Conservation (phyloP, 495 filamentous ascomycete species). For the Lophium mytilinum region DNA sequence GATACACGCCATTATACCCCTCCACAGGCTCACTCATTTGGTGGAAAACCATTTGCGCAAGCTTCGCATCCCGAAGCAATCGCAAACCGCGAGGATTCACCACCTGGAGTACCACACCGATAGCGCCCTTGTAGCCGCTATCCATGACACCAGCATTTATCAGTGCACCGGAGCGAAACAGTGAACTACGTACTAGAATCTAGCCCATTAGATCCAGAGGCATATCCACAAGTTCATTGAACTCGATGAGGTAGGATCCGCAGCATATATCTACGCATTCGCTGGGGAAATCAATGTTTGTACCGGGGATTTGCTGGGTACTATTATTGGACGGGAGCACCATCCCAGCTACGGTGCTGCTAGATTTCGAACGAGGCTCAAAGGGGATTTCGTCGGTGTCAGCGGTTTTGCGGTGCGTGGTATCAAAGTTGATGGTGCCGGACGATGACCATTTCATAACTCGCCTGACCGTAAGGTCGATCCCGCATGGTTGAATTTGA, state of each 20-base stretch:
- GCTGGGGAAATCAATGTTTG: neutral
- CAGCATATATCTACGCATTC: neutral
- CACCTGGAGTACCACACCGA: conserved; percentile 40
- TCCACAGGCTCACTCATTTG: conserved; percentile 32
- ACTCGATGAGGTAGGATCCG: neutral
- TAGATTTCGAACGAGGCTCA: neutral
- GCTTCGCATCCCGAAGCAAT: conserved; percentile 32
- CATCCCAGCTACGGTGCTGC: neutral
- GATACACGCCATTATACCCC: conserved; percentile 40
- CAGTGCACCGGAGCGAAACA: conserved; percentile 36
- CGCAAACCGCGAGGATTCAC: conserved; percentile 34
- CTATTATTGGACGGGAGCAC: neutral
- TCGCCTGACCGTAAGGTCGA: neutral
- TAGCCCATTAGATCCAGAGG: neutral
- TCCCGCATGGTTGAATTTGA: neutral
- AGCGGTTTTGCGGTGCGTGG: neutral
- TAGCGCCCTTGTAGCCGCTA: conserved; percentile 40
- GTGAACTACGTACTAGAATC: conserved; percentile 15
- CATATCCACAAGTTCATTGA: neutral
- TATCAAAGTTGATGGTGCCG: neutral
- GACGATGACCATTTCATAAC: neutral
- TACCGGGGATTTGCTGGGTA: neutral
- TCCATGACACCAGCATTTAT: conserved; percentile 41
- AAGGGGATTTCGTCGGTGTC: neutral
- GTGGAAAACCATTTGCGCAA: conserved; percentile 41